A percentile compares a stretch with the other conserved stretches of the same genome.
phyloP scores from a whole-genome alignment of 1,139 yeast genomes.

The Spathaspora sp. region DNA sequence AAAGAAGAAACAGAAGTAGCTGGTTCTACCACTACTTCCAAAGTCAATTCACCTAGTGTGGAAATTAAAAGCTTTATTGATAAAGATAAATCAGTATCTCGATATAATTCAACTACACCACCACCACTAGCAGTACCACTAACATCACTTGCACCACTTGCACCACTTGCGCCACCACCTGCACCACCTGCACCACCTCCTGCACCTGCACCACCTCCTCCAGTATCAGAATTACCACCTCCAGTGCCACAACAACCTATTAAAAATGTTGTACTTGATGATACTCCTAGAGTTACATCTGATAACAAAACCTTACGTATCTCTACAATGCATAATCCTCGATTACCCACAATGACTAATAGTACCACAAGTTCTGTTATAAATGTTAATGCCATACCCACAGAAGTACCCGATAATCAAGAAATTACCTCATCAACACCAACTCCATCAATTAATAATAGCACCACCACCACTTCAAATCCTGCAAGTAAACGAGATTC shows the following conservation, averaged over 20 bases:
- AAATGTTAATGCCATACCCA: slow-evolving; percentile 33
- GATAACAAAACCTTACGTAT: slow-evolving; percentile 33
- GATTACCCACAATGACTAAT: slow-evolving; percentile 18
- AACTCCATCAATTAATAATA: not conserved
- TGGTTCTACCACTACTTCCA: not conserved
- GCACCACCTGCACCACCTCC: slow-evolving; percentile 5
- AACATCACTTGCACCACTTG: slow-evolving; percentile 4
- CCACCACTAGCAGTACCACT: slow-evolving; percentile 3
- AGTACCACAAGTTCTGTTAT: slow-evolving; percentile 33
- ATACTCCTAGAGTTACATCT: slow-evolving; percentile 26
- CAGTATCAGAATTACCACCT: no score
- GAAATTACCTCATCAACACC: not conserved
- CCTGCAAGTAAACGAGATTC: not conserved
- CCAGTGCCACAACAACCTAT: slow-evolving; percentile 1
- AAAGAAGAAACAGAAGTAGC: no score
- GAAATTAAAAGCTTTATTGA: no score
- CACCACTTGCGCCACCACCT: not conserved
- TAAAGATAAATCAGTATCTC: not conserved
- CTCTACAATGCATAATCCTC: slow-evolving; percentile 22
- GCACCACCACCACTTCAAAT: not conserved
- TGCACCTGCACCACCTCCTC: not conserved
- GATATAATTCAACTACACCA: slow-evolving; percentile 5
- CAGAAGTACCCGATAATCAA: slow-evolving; percentile 16
- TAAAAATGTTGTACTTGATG: not conserved
- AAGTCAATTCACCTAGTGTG: not conserved